phyloP scores from a whole-genome alignment of 1,139 yeast species.

The Lodderomyces pseudojiufengensis region DNA sequence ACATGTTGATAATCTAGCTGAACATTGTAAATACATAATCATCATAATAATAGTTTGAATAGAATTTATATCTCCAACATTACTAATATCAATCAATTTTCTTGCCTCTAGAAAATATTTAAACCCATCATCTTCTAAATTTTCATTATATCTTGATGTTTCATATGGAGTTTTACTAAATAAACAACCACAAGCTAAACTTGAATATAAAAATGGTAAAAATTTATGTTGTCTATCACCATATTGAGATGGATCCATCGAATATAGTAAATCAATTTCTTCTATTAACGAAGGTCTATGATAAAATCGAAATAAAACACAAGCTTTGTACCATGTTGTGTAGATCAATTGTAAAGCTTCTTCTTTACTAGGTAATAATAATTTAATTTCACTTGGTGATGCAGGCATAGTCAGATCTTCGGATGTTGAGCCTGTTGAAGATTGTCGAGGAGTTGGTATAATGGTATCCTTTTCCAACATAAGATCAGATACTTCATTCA shows the following conservation, averaged over 20 bases:
- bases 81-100: slow-evolving; percentile 60
- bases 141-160: slow-evolving; percentile 36
- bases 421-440: slow-evolving; percentile 19
- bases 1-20: slow-evolving; percentile 86
- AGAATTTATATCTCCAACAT: slow-evolving; percentile 45
- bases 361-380: slow-evolving; percentile 73
- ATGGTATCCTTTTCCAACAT: slow-evolving; percentile 20
- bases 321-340: slow-evolving; percentile 82
- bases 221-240: slow-evolving; percentile 73
- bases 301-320: slow-evolving; percentile 78
- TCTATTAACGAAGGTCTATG: slow-evolving; percentile 77
- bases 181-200: slow-evolving; percentile 62
- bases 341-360: slow-evolving; percentile 67
- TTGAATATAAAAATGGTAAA: slow-evolving; percentile 67
- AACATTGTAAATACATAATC: slow-evolving; percentile 81
- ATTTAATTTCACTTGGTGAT: slow-evolving; percentile 47
- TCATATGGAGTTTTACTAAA: slow-evolving; percentile 48
- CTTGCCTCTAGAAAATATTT: slow-evolving; percentile 81
- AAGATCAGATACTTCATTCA: slow-evolving; percentile 24
- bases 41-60: slow-evolving; percentile 70
- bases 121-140: slow-evolving; percentile 73
- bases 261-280: slow-evolving; percentile 46
- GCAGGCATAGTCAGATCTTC: slow-evolving; percentile 15
- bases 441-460: slow-evolving; percentile 15
- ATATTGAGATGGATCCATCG: slow-evolving; percentile 65